Percentiles rank a stretch among this genome's conserved stretches.
These are phyloP conservation scores for Solanum ahanhuiri DNA, from an alignment of 257 asterid genomes.

Conservation along the genomic window DNA sequence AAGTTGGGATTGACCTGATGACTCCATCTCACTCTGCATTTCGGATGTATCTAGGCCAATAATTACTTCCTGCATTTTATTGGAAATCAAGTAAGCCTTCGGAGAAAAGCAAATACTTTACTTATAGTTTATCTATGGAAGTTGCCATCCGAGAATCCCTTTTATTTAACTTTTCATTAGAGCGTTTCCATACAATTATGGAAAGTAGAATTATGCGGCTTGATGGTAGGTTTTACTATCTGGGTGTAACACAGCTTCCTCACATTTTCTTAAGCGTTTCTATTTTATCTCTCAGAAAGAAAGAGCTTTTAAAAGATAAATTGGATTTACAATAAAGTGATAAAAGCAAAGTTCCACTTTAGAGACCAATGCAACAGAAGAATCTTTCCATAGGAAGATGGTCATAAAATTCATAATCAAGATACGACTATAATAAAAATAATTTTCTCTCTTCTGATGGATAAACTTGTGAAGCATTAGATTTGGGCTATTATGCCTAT, in stretches of 20 bases:
- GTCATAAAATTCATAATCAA: not conserved
- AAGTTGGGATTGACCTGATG: slow-evolving; percentile 54
- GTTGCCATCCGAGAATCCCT: not conserved
- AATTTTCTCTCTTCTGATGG: not conserved
- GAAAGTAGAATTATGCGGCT: not conserved
- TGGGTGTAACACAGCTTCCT: not conserved
- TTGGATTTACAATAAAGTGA: not conserved
- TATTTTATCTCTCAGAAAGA: not conserved
- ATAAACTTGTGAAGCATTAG: not conserved
- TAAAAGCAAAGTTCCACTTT: not conserved
- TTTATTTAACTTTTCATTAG: not conserved
- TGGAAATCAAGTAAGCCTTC: not conserved
- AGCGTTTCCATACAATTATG: not conserved
- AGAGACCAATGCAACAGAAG: not conserved
- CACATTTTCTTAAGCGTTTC: not conserved
- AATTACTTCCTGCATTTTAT: slow-evolving; percentile 77
- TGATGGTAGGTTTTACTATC: not conserved
- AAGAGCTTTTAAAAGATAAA: not conserved
- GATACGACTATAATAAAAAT: not conserved
- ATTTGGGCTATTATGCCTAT: not conserved
- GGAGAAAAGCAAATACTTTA: not conserved
- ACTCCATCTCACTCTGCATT: slow-evolving; percentile 71
- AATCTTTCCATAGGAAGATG: not conserved
- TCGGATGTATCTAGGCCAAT: slow-evolving; percentile 85
- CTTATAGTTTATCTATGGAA: not conserved